Evolutionary conservation across 768 basidiomycete species (phyloP), one percentile per base, ranked within the genome.

Genomic region (Leccinum subgranulosum): DNA sequence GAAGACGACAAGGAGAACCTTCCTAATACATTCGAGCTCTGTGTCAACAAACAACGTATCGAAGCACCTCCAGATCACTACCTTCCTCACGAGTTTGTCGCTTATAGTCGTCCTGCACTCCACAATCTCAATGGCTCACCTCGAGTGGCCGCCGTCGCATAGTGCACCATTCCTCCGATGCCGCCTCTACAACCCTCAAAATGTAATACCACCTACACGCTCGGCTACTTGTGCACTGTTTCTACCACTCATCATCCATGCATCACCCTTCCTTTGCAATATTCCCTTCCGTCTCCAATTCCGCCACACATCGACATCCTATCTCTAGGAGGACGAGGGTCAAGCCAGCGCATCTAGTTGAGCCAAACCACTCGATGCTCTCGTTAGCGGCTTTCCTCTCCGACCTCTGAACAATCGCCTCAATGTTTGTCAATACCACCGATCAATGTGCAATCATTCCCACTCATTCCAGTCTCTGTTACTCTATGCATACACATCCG

Each of bases 1-100:
- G 85, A 86, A 53, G 84, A 85, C 60, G 87, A 91, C 74, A 93
- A 93, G 79, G 90, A 93, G 77, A 93, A 93, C 66, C 74, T 85
- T 55, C 80, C 84, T 23, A 79, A 84, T 48, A 78, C 82, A 28
- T 89, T 89, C 65, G 87, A 91, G 74, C 85, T 87, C 55, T 79
- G 84, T 58, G 72, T 89, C 65, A 88, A 84, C 74, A 88, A 90
- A 72, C 82, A 83, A 62, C 82, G 81, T 61, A 75, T 82, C 60
- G 90, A 90, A 68, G 76, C 78, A 55, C 76, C 84, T 33, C 85
- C 88, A 49, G 88, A 91, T 60, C 88, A 90, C 68, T 88, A 78
- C 71, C 82, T 90, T 56, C 89, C 90, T 3, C 87, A 90, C 70
- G 89, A 90, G 74, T 91, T 87, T 70, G 86, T 92, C 63, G 73